phyloP scores from a whole-genome alignment of 2,329 filamentous ascomycete species.

The Pseudonectria foliicola region DNA sequence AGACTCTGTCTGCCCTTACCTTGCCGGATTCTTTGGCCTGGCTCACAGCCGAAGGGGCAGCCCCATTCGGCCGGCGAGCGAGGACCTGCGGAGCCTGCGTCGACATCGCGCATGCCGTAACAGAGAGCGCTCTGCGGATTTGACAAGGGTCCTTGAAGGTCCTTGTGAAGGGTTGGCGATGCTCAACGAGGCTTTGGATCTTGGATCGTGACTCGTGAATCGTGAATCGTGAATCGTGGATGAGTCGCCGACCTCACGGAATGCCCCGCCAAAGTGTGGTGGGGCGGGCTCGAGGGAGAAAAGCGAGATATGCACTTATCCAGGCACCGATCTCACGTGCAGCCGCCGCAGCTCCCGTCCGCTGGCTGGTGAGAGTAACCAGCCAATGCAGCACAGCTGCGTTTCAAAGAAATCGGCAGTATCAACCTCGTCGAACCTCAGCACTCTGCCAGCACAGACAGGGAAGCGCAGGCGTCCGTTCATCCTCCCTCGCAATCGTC shows the following conservation, averaged over 20 bases:
- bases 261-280: slow-evolving; percentile 21
- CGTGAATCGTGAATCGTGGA: too few relatives aligned
- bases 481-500: too few relatives aligned
- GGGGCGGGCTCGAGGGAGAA: slow-evolving; percentile 14
- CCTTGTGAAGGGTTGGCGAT: slow-evolving; percentile 11
- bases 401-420: too few relatives aligned
- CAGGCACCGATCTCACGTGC: slow-evolving; percentile 12
- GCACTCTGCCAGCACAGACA: too few relatives aligned
- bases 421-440: too few relatives aligned
- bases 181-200: slow-evolving; percentile 6
- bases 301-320: slow-evolving; percentile 21
- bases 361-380: too few relatives aligned
- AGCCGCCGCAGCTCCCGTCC: not conserved
- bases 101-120: slow-evolving; percentile 31
- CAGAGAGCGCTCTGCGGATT: slow-evolving; percentile 9
- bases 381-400: too few relatives aligned
- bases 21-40: slow-evolving; percentile 22
- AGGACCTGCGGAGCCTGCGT: slow-evolving; percentile 28
- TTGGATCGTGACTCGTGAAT: too few relatives aligned
- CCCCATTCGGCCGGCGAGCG: slow-evolving; percentile 29
- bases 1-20: slow-evolving; percentile 16
- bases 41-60: slow-evolving; percentile 15
- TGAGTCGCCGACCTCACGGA: slow-evolving; percentile 19
- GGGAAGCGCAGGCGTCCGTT: too few relatives aligned
- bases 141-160: slow-evolving; percentile 10